Conservation (phyloP, 225 moss, liverwort and hornwort species). For the Ulota crispa region DNA sequence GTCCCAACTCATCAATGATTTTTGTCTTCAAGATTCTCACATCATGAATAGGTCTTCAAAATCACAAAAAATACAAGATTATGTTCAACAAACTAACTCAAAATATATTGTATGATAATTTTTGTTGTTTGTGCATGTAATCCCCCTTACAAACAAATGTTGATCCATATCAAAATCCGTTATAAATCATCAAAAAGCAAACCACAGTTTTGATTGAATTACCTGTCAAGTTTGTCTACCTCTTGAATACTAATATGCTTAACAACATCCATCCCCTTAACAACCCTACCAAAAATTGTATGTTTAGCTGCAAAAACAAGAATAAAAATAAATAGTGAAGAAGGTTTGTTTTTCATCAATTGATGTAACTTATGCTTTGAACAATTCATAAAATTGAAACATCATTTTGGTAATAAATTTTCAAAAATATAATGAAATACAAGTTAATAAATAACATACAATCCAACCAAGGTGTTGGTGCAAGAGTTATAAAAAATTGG, state of each 20-base stretch:
- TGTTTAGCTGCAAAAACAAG: constrained; percentile 7
- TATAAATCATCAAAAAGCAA: neutral
- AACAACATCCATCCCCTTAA: constrained; percentile 29
- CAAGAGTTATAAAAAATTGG: constrained; percentile 8
- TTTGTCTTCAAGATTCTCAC: constrained; percentile 19
- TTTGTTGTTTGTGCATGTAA: neutral
- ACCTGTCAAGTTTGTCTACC: constrained; percentile 25
- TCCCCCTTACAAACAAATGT: too few species aligned
- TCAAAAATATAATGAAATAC: neutral
- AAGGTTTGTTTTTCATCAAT: neutral
- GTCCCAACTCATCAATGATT: neutral
- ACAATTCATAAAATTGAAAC: too few species aligned
- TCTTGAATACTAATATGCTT: constrained; percentile 29
- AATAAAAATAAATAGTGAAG: neutral
- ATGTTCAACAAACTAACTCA: rapidly evolving
- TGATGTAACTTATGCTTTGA: too few species aligned
- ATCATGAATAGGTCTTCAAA: constrained; percentile 23
- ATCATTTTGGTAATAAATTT: too few species aligned
- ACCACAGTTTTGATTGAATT: neutral
- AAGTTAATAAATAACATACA: constrained; percentile 12
- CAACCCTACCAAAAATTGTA: constrained; percentile 37
- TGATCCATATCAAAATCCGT: too few species aligned
- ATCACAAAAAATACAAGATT: neutral
- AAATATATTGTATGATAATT: rapidly evolving
- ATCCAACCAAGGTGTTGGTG: constrained; percentile 45